A percentile compares a stretch with the other conserved stretches of the same genome.
Conservation (phyloP, 768 basidiomycete species). For the Boletus pseudopeckii region DNA sequence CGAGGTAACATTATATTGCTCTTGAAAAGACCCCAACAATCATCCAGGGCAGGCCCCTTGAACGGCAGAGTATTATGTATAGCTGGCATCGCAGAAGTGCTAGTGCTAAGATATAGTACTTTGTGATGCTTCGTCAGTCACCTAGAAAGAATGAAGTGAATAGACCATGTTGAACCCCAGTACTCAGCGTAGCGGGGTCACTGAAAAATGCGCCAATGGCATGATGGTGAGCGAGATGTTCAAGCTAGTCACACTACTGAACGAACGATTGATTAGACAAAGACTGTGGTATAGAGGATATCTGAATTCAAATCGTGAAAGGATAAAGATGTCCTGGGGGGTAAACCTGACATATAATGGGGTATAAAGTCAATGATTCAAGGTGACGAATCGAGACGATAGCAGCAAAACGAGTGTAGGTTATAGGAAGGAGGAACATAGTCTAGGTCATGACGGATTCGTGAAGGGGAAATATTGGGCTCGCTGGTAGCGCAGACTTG, state of each 20-base stretch:
- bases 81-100: not conserved
- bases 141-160: no score
- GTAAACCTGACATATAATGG: not conserved
- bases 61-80: no score
- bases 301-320: not conserved
- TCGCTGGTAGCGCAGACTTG: not conserved
- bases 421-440: not conserved
- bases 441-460: conserved; percentile 2
- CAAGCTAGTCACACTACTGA: not conserved
- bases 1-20: no score
- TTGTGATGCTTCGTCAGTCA: no score
- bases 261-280: conserved; percentile 1
- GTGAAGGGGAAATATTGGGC: not conserved
- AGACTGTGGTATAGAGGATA: conserved; percentile 8
- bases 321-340: not conserved
- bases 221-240: not conserved
- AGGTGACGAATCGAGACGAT: not conserved
- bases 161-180: not conserved
- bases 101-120: no score
- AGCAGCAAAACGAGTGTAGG: conserved; percentile 18
- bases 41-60: not conserved
- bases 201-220: no score
- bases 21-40: not conserved
- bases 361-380: conserved; percentile 10
- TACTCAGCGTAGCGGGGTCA: not conserved